Conservation (phyloP, 352 stramenopile species). For the Vaucheria bursata region DNA sequence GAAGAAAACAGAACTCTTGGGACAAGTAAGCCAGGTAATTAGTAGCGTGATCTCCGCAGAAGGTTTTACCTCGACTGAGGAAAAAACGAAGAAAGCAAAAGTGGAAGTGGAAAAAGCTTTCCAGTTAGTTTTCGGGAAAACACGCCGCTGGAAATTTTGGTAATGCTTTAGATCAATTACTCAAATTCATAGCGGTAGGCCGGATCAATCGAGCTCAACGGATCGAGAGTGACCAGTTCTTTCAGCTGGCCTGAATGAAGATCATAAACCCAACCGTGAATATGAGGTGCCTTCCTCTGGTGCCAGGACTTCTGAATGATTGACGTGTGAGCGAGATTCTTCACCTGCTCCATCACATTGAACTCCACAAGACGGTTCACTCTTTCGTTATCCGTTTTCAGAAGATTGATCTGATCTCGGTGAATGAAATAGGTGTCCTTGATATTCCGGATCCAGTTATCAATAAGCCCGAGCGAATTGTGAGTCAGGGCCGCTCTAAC, state of each 20-base stretch:
- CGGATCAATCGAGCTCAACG: not conserved
- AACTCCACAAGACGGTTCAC: not conserved
- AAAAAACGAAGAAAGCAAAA: too few species aligned
- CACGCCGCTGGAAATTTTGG: too few species aligned
- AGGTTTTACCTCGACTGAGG: too few species aligned
- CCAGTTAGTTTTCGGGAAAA: too few species aligned
- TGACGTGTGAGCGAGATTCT: not conserved
- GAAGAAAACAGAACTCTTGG: too few species aligned
- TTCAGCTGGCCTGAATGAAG: not conserved
- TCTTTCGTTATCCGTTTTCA: not conserved
- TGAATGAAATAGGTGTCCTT: slow-evolving; percentile 74
- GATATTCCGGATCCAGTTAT: slow-evolving; percentile 82
- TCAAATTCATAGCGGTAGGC: not conserved
- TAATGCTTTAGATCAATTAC: too few species aligned
- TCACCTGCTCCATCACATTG: not conserved
- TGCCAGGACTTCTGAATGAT: slow-evolving; percentile 57
- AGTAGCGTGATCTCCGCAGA: too few species aligned
- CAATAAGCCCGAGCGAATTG: slow-evolving; percentile 51
- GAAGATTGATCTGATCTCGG: slow-evolving; percentile 51
- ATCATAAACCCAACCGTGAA: slow-evolving; percentile 1
- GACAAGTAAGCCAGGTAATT: too few species aligned
- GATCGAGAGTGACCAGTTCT: not conserved
- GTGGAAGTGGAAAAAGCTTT: too few species aligned
- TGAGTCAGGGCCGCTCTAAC: slow-evolving; percentile 60
- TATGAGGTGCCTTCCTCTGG: not conserved